Evolutionary conservation across 208 protist species (phyloP).

Genomic region (Acanthamoeba healyi): DNA sequence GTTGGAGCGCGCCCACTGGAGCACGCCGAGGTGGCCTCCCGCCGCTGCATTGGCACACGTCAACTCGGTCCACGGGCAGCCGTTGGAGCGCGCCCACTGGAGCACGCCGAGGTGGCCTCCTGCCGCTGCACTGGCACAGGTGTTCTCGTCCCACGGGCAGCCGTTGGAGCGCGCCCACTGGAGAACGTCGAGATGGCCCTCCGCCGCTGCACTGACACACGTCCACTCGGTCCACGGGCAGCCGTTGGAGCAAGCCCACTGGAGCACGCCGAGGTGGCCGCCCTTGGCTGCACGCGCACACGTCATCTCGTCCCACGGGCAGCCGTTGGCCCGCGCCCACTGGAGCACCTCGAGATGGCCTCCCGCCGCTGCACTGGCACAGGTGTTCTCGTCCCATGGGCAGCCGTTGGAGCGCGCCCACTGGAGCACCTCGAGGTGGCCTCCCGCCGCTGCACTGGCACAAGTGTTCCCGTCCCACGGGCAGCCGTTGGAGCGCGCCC

Average conservation of each 20-base stretch:
- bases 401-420: not conserved
- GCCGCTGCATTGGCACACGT: not conserved
- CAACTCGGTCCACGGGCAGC: not conserved
- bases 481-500: too few species aligned
- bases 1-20: not conserved
- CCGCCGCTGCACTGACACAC: not conserved
- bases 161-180: not conserved
- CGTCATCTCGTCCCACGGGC: not conserved
- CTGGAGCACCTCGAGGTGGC: not conserved
- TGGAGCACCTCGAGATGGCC: constrained; percentile 10
- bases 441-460: too few species aligned
- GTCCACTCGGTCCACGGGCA: constrained; percentile 11
- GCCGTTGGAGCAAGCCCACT: not conserved
- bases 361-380: not conserved
- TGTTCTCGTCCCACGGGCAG: not conserved
- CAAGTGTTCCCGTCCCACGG: too few species aligned
- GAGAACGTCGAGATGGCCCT: not conserved
- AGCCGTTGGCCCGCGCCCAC: constrained; percentile 31
- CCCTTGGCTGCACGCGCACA: not conserved
- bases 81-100: not conserved
- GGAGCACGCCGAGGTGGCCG: not conserved
- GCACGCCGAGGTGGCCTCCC: not conserved
- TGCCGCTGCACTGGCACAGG: not conserved
- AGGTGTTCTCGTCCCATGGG: not conserved
- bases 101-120: constrained; percentile 21